These are phyloP conservation scores for Prunus dulcis DNA, from an alignment of 306 rosid species.

Conservation along the genomic window DNA sequence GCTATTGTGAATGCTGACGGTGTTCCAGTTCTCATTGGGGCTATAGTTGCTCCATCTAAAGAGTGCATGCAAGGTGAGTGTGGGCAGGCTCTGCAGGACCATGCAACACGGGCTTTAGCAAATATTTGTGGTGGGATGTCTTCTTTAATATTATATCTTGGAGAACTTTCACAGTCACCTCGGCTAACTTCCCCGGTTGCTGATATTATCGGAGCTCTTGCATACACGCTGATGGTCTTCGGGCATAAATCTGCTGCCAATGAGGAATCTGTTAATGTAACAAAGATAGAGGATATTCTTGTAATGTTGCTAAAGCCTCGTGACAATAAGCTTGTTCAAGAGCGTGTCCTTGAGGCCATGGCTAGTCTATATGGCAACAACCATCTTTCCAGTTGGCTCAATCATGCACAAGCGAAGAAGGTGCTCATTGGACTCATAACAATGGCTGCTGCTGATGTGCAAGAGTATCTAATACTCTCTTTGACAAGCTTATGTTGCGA, in stretches of 20 bases:
- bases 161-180: constrained; percentile 86
- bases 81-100: constrained; percentile 79
- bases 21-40: constrained; percentile 77
- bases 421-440: constrained; percentile 84
- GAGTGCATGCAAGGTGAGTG: constrained; percentile 85
- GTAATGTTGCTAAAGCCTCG: constrained; percentile 73
- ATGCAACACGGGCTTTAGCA: constrained; percentile 78
- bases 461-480: constrained; percentile 63
- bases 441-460: constrained; percentile 83
- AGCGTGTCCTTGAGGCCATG: constrained; percentile 95
- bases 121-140: constrained; percentile 96
- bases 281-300: constrained; percentile 74
- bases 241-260: constrained; percentile 50
- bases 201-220: constrained; percentile 95
- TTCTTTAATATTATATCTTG: constrained; percentile 75
- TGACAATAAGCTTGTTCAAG: constrained; percentile 76
- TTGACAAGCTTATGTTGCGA: constrained; percentile 83
- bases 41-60: constrained; percentile 95
- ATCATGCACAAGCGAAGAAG: constrained; percentile 80
- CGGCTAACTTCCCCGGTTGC: constrained; percentile 70
- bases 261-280: constrained; percentile 60
- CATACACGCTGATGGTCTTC: constrained; percentile 83
- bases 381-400: constrained; percentile 66
- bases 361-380: constrained; percentile 86
- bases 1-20: constrained; percentile 75